phyloP scores from a whole-genome alignment of 805 yeast species.

The Vanderwaltozyma verrucispora region DNA sequence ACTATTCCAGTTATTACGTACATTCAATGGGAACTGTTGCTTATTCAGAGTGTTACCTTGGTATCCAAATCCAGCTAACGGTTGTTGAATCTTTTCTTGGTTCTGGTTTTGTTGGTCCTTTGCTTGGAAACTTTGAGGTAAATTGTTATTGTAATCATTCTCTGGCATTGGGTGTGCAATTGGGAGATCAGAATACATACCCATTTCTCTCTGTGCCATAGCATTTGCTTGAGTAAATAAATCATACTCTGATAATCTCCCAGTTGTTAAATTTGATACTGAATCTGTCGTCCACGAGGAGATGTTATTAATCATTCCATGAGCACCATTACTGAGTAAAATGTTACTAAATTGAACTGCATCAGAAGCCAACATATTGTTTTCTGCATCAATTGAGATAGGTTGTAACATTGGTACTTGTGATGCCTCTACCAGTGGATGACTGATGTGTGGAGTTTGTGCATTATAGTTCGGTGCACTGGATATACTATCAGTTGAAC shows the following conservation, averaged over 20 bases:
- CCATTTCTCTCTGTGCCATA: background rate
- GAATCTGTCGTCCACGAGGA: constrained; percentile 43
- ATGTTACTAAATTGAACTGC: background rate
- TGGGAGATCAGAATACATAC: background rate
- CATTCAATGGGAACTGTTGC: background rate
- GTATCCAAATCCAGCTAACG: background rate
- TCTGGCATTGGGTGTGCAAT: background rate
- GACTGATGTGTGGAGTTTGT: background rate
- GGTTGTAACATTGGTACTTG: constrained; percentile 1
- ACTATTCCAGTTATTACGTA: background rate
- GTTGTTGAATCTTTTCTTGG: background rate
- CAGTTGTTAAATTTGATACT: background rate
- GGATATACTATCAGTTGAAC: background rate
- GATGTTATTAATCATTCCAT: constrained; percentile 50
- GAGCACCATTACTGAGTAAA: constrained; percentile 32
- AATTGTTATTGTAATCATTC: too few species aligned
- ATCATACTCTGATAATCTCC: constrained; percentile 1
- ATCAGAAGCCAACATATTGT: background rate
- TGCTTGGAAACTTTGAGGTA: too few species aligned
- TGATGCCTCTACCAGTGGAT: background rate
- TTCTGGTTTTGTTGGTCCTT: background rate
- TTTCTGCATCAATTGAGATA: background rate
- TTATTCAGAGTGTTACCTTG: background rate
- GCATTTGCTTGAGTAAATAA: background rate
- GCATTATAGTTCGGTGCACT: background rate